Evolutionary conservation across 306 rosid genomes (phyloP).

Genomic region (Dalbergia oliveri): DNA sequence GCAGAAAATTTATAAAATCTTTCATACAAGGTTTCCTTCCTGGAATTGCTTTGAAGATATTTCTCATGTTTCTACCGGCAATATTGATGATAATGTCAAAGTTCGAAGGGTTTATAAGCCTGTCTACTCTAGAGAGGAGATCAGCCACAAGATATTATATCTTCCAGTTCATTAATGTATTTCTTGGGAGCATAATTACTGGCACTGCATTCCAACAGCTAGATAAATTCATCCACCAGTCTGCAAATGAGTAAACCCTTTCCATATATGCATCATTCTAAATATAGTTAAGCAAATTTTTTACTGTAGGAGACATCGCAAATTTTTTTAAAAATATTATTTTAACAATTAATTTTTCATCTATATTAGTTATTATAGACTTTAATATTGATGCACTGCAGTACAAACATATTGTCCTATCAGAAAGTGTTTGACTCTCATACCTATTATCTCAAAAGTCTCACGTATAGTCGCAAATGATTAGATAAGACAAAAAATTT

Average conservation of each 20-base stretch:
- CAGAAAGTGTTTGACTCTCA: no score
- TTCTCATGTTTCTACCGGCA: slow-evolving; percentile 84
- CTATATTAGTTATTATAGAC: neutral
- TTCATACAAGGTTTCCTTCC: slow-evolving; percentile 98
- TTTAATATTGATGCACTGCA: no score
- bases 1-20: slow-evolving; percentile 75
- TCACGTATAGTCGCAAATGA: no score
- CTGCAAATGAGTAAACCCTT: slow-evolving; percentile 83
- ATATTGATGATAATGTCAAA: slow-evolving; percentile 95
- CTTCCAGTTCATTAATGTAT: slow-evolving; percentile 88
- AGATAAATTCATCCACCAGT: slow-evolving; percentile 81
- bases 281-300: slow-evolving; percentile 4
- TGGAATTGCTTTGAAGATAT: slow-evolving; percentile 92
- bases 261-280: neutral
- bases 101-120: slow-evolving; percentile 85
- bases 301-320: neutral
- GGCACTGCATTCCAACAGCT: slow-evolving; percentile 98
- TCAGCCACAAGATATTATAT: slow-evolving; percentile 86
- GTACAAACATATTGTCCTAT: no score
- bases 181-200: slow-evolving; percentile 96
- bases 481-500: no score
- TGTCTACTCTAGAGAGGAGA: slow-evolving; percentile 84
- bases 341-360: neutral
- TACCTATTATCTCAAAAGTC: no score
- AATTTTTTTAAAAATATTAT: neutral